Conservation (phyloP, 164 flowering plant genomes). For the Aristolochia californica region DNA sequence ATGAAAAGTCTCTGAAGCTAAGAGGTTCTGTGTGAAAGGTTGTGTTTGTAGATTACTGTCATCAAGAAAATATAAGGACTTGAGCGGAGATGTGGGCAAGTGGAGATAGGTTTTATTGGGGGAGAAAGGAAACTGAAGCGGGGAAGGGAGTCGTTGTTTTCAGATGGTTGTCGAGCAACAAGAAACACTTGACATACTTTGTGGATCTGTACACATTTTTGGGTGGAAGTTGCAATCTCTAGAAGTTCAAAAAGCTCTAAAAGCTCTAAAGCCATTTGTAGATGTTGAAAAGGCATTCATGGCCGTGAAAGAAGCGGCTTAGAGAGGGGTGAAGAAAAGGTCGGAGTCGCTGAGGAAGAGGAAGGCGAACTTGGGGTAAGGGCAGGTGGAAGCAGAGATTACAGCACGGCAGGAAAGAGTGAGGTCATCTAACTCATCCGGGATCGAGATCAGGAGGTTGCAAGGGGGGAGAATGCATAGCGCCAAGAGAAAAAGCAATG, state of each 20-base stretch:
- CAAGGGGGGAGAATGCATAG: constrained; percentile 46
- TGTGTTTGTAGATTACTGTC: no score
- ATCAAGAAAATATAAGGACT: no score
- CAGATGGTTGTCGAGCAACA: constrained; percentile 94
- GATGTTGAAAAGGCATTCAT: constrained; percentile 39
- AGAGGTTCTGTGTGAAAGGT: no score
- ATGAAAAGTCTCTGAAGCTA: no score
- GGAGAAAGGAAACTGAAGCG: constrained; percentile 34
- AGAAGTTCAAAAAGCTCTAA: no score
- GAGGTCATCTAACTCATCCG: constrained; percentile 74
- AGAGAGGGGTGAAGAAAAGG: constrained; percentile 63
- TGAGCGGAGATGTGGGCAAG: constrained; percentile 74
- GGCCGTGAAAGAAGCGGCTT: constrained; percentile 53
- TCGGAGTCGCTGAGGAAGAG: constrained; percentile 77
- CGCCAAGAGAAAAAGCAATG: constrained; percentile 40
- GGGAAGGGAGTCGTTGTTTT: constrained; percentile 69
- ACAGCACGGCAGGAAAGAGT: constrained; percentile 55
- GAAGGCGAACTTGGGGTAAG: constrained; percentile 70
- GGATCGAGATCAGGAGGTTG: constrained; percentile 32
- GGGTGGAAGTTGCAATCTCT: constrained; percentile 90
- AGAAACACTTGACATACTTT: constrained; percentile 56
- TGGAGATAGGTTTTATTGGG: constrained; percentile 83
- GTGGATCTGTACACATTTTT: constrained; percentile 61
- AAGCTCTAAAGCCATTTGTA: no score
- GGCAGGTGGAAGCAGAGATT: constrained; percentile 17